Conservation (phyloP, 164 flowering plant species). For the Stephania cephalantha region DNA sequence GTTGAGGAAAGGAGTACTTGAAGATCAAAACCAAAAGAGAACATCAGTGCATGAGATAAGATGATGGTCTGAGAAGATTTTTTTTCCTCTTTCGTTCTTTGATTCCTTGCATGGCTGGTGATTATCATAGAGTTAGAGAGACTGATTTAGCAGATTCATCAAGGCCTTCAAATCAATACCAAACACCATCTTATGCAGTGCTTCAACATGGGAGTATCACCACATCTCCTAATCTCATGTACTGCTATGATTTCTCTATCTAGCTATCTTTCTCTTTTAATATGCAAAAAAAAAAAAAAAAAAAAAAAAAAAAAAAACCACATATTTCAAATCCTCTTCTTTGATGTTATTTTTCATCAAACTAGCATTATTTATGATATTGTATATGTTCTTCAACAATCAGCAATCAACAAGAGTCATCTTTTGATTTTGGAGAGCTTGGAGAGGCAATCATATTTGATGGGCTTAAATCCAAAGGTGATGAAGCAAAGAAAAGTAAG, state of each 20-base stretch:
- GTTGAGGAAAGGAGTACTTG: not conserved
- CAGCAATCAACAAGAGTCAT: constrained; percentile 73
- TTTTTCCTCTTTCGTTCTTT: not conserved
- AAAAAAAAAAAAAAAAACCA: not conserved
- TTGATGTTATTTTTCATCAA: not conserved
- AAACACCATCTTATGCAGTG: constrained; percentile 27
- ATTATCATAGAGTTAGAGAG: constrained; percentile 46
- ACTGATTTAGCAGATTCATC: constrained; percentile 61
- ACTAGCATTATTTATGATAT: too few species aligned
- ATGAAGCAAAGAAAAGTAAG: constrained; percentile 72
- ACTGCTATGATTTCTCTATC: constrained; percentile 12
- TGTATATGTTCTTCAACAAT: constrained; percentile 1
- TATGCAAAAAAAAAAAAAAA: not conserved
- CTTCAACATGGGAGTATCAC: constrained; percentile 44
- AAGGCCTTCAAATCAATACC: constrained; percentile 52
- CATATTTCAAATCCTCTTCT: not conserved
- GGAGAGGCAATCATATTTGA: constrained; percentile 85
- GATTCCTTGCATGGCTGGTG: constrained; percentile 62
- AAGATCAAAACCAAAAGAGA: not conserved
- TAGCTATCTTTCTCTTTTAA: not conserved
- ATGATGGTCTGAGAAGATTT: constrained; percentile 30
- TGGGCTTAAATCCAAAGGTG: constrained; percentile 56
- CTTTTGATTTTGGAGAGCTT: constrained; percentile 89
- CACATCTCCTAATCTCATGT: constrained; percentile 52
- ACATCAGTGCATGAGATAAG: not conserved